Base-by-base conservation (phyloP, 352 stramenopile genomes). In the Phytopythium kandeliae region DNA sequence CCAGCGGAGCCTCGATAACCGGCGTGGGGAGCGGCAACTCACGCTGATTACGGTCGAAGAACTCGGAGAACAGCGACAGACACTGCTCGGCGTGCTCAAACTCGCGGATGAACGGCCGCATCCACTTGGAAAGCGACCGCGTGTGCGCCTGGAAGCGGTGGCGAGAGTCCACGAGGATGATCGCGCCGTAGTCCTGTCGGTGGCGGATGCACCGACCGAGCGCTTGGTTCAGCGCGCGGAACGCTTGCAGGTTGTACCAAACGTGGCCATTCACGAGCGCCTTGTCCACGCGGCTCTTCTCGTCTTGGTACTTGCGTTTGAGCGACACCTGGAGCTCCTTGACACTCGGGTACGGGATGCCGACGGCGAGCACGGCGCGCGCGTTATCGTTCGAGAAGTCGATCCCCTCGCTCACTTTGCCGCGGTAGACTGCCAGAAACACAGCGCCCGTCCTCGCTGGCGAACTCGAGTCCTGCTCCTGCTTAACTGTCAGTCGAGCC, bases 171-270 rank as follows among this genome's bases (percentile, higher is more conserved):
- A 98, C 68, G 22, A 99, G 72, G 26, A 99, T 68, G 40, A 99
- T 97, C 33, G 89, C 84, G 13, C 97, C 97, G 59, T 98, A 99
- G 67, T 99, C 97, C 26, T 87, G 69, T 5, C 89, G 85, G 66
- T 99, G 97, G 25, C 97, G 95, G 71, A 99, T 99, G 30, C 98
- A 98, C 38, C 97, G 86, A 1, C 97, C 97, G 17, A 99, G 81
- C 12, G 97, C 97, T 78, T 99, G 97, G 70, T 99, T 99, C 12
- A 99, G 86, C 13, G 96, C 96, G n/a, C 96, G 85, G 62, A 97
- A 97, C 1, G 96, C 96, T 63, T 99, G 95, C 33, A 99, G 86
- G 24, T 90, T 84, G 69, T 99, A 99, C 97, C 97, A 99, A 16
- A 65, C 62, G 38, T 70, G 62, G 13, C 84, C 84, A 17, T 81